phyloP scores from a whole-genome alignment of 2,329 filamentous ascomycete genomes.

The Penicillium crustosum region DNA sequence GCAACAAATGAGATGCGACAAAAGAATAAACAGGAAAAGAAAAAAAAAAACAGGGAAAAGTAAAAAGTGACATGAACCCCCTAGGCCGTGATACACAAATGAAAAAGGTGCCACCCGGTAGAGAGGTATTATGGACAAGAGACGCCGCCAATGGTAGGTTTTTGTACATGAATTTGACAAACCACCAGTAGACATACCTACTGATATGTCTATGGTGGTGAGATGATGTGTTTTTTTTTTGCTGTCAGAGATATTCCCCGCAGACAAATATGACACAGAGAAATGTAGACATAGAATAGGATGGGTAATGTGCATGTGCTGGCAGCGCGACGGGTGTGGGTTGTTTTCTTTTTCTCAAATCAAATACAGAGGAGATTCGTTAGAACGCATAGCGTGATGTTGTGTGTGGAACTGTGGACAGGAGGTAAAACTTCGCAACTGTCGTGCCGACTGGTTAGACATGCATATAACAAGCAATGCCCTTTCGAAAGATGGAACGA shows the following conservation, averaged over 20 bases:
- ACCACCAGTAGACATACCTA: neutral
- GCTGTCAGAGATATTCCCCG: neutral
- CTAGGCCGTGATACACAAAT: neutral
- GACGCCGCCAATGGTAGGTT: constrained; percentile 8
- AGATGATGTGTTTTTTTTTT: neutral
- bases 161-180: constrained; percentile 10
- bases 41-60: neutral
- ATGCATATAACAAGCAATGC: neutral
- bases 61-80: neutral
- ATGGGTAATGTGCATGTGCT: neutral
- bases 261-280: neutral
- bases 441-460: neutral
- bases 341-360: neutral
- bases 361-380: constrained; percentile 6
- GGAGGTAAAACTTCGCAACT: neutral
- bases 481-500: neutral
- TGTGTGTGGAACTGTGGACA: neutral
- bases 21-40: neutral
- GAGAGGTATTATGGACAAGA: constrained; percentile 4
- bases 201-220: neutral
- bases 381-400: neutral
- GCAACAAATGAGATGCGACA: neutral
- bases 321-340: neutral
- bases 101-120: neutral
- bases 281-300: neutral